Evolutionary conservation across 2,329 filamentous ascomycete genomes (phyloP), one percentile per base, ranked within the genome.

Genomic region (Cladophialophora chaetospira): DNA sequence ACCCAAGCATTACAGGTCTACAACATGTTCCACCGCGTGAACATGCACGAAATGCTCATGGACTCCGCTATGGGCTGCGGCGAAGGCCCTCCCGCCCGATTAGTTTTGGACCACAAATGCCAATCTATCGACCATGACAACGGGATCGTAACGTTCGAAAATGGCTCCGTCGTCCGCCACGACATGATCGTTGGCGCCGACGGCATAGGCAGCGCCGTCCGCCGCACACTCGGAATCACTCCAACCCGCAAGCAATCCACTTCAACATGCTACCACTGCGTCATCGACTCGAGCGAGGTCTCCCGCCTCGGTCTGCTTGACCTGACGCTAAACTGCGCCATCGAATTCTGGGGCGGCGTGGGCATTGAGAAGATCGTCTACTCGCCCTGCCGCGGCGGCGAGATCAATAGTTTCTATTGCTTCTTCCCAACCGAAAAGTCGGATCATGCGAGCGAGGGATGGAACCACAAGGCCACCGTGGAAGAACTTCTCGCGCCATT

Each of bases 131-230:
- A 68, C 45, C 52, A 62, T 8, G 64, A 65, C 10, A 61, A 65
- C 9, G 67, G 67, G 5, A 55, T 55, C 1, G 57, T 72, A 13
- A 62, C 55, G 4, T 68, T 70, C 13, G 63, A 67, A n/a, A 60
- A 72, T 59, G 69, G 71, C 3, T 62, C 55, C 6, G 63, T 56
- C 4, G 51, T 67, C 29, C 62, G 55, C 0, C 71, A 61, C 5
- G 73, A 76, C 60, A 61, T 75, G 19, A 68, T 76, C 10, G 62
- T 76, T 11, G 71, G 69, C n/a, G 73, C 73, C 2, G 73, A 75
- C 64, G 73, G 73, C 2, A 68, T 76, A 10, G 69, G 74, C 36
- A 40, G 36, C 53, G 66, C 60, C 63, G 71, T 64, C 58, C 66
- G 66, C 0, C 60, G 62, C 33, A 62, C 66, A 45, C 70, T 68